Percentiles rank a stretch among this genome's conserved stretches.
Evolutionary conservation across 495 filamentous ascomycete genomes (phyloP).

Genomic region (Penicillium dipodomyicola): DNA sequence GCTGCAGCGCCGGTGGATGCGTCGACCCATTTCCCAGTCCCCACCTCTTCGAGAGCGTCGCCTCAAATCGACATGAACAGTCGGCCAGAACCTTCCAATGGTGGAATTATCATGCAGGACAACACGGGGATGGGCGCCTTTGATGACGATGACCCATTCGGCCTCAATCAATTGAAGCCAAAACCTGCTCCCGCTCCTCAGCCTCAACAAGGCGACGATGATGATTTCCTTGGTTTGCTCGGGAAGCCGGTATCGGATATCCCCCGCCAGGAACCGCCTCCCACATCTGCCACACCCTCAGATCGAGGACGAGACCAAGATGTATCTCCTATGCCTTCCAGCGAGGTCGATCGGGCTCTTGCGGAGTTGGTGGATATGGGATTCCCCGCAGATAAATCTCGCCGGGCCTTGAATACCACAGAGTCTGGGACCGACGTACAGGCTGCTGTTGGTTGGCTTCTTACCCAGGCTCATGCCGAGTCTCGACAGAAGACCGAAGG

Average conservation of each 20-base stretch:
- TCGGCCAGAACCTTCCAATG: conserved; percentile 20
- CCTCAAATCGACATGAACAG: conserved; percentile 24
- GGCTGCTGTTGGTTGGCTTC: conserved; percentile 81
- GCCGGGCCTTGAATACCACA: conserved; percentile 73
- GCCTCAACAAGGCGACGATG: conserved; percentile 52
- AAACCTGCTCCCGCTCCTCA: conserved; percentile 37
- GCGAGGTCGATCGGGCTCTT: conserved; percentile 75
- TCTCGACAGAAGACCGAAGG: conserved; percentile 56
- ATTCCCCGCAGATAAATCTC: conserved; percentile 78
- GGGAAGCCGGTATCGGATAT: conserved; percentile 84
- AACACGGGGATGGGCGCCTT: conserved; percentile 26
- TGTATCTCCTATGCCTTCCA: conserved; percentile 38
- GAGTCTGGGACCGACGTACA: conserved; percentile 78
- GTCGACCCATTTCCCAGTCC: conserved; percentile 58
- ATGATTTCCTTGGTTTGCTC: conserved; percentile 86
- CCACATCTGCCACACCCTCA: conserved; percentile 42
- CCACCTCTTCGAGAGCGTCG: conserved; percentile 34
- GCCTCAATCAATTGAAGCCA: conserved; percentile 63
- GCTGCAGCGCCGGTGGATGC: conserved; percentile 58
- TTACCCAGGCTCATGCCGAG: conserved; percentile 86
- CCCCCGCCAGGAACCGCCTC: conserved; percentile 39
- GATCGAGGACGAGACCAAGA: conserved; percentile 45
- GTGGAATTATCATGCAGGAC: conserved; percentile 25
- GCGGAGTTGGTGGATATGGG: conserved; percentile 95
- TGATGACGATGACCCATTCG: conserved; percentile 81